Percentiles rank a stretch among this genome's conserved stretches.
Evolutionary conservation across 768 basidiomycete genomes (phyloP).

Genomic region (Lenzites betulinus): DNA sequence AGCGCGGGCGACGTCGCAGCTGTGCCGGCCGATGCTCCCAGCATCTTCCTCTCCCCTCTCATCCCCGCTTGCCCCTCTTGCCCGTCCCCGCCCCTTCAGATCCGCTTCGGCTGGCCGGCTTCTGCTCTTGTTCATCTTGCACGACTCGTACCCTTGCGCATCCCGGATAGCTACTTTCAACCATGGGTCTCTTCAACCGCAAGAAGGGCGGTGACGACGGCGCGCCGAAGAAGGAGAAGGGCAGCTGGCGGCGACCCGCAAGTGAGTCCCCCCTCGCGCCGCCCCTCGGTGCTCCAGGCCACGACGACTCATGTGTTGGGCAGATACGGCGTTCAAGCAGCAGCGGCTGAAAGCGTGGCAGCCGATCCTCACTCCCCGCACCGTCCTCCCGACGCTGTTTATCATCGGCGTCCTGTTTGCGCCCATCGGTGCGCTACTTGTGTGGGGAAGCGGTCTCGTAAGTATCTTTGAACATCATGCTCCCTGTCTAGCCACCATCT

Average conservation of each 20-base stretch:
- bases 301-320: background rate
- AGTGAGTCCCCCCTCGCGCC: constrained; percentile 50
- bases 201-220: constrained; percentile 26
- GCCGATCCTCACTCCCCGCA: constrained; percentile 97
- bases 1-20: constrained; percentile 8
- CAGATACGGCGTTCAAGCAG: constrained; percentile 99
- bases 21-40: constrained; percentile 7
- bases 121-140: background rate
- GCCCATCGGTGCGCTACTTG: constrained; percentile 91
- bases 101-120: background rate
- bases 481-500: background rate
- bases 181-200: constrained; percentile 30
- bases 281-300: constrained; percentile 2
- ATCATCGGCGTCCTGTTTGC: constrained; percentile 94
- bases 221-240: constrained; percentile 72
- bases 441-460: constrained; percentile 83
- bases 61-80: background rate
- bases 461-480: constrained; percentile 20
- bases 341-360: constrained; percentile 99
- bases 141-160: constrained; percentile 3
- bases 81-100: background rate
- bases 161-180: background rate
- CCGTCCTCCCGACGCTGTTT: constrained; percentile 94
- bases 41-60: constrained; percentile 3
- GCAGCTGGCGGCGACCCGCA: constrained; percentile 81